Conservation (phyloP, 352 stramenopile genomes). For the Peronospora farinosa region DNA sequence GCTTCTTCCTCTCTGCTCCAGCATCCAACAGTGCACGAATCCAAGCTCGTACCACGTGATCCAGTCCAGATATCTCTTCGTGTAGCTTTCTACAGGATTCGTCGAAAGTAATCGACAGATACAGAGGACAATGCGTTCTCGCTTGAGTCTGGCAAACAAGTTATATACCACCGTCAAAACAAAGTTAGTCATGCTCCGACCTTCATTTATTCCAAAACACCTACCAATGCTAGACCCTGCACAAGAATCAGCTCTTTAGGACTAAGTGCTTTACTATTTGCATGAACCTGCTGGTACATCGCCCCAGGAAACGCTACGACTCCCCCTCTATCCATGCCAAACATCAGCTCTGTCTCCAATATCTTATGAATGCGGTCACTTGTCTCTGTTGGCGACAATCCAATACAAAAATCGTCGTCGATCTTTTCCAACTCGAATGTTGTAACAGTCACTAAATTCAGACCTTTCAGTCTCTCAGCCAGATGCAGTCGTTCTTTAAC, state of each 20-base stretch:
- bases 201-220: background rate
- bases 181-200: background rate
- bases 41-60: slow-evolving; percentile 31
- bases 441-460: slow-evolving; percentile 50
- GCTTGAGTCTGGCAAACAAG: slow-evolving; percentile 37
- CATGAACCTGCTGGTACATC: slow-evolving; percentile 65
- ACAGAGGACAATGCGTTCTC: slow-evolving; percentile 47
- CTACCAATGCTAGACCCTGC: slow-evolving; percentile 33
- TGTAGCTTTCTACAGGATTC: background rate
- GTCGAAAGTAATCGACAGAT: slow-evolving; percentile 57
- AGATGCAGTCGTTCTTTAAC: slow-evolving; percentile 26
- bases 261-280: slow-evolving; percentile 4
- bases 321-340: slow-evolving; percentile 33
- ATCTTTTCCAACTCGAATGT: slow-evolving; percentile 40
- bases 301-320: slow-evolving; percentile 32
- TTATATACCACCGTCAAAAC: background rate
- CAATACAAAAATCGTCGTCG: slow-evolving; percentile 5
- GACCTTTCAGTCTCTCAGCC: slow-evolving; percentile 30
- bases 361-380: slow-evolving; percentile 46
- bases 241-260: slow-evolving; percentile 28
- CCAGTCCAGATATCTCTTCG: background rate
- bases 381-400: slow-evolving; percentile 26
- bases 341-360: slow-evolving; percentile 64
- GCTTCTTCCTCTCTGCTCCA: slow-evolving; percentile 35
- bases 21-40: slow-evolving; percentile 28